Evolutionary conservation across 768 basidiomycete species (phyloP).

Genomic region (Russula abietina): DNA sequence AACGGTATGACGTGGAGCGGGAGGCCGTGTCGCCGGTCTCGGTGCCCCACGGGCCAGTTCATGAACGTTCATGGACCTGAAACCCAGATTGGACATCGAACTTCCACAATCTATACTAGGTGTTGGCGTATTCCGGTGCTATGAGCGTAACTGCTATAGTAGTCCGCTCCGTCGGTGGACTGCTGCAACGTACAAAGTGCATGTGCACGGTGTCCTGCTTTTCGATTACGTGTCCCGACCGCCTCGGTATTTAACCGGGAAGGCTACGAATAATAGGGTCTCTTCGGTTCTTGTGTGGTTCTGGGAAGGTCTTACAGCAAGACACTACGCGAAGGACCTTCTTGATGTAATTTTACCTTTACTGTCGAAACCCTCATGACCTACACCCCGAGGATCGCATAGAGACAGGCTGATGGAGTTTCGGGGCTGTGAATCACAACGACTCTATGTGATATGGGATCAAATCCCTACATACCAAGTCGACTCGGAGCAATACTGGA

Average conservation of each 20-base stretch:
- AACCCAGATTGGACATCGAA: not conserved
- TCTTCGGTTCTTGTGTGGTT: not conserved
- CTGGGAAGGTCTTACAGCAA: not conserved
- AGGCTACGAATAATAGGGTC: not conserved
- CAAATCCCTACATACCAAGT: not conserved
- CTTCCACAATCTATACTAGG: not conserved
- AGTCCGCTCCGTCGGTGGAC: not conserved
- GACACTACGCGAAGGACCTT: not conserved
- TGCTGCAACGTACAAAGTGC: not conserved
- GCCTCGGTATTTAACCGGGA: not conserved
- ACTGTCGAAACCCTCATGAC: not conserved
- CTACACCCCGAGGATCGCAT: not conserved
- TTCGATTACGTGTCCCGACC: not conserved
- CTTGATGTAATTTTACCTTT: not conserved
- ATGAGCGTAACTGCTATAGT: not conserved
- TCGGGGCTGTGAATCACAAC: not conserved
- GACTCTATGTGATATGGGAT: not conserved
- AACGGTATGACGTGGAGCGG: not conserved
- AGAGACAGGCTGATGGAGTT: not conserved
- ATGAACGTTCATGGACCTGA: not conserved
- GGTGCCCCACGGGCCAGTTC: not conserved
- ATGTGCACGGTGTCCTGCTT: not conserved
- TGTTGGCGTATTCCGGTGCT: not conserved
- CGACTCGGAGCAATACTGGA: not conserved
- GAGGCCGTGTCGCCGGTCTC: not conserved